Base-by-base conservation (phyloP, 345 rosid genomes). In the Hibiscus syriacus region DNA sequence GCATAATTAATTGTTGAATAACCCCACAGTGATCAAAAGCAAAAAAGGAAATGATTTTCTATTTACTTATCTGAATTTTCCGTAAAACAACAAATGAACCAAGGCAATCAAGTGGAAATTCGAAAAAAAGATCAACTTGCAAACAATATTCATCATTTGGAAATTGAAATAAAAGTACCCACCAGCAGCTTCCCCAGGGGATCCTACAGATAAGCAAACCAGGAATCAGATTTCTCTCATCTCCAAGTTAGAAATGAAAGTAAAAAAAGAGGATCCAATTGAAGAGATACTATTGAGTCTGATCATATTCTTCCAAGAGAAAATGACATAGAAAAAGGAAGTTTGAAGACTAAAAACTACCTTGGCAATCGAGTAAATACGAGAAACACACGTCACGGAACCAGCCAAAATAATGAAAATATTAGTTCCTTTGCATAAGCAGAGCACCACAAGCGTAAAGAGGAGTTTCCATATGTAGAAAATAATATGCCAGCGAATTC, bases 401-500 rank as follows among this genome's bases (percentile, higher is more conserved):
- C 6, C 25, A 17, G 45, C 16, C 63, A 30, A 58, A 58, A n/a
- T n/a, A 9, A 13, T 19, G 20, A 8, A 27, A 29, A 27, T 32
- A 57, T 32, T 14, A 57, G 63, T 30, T 30, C 9, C 43, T 57
- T 2, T n/a, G 30, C 41, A 26, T 16, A 57, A 3, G 7, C 1
- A 30, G 20, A 17, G 22, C 63, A 57, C 63, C 63, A 57, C 63
- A 57, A 57, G 29, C 16, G 2, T 11, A n/a, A 17, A 57, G n/a
- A 57, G 25, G 14, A 30, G n/a, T 6, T 56, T 56, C 6, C 41
- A 0, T 6, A 1, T 4, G 4, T n/a, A 3, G 36, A 8, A 29
- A 48, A 43, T 11, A 12, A 9, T 34, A 17, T 58, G 78, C 83
- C 76, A 9, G 26, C 72, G 78, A 78, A 69, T 66, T 61, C 60